phyloP scores from a whole-genome alignment of 768 basidiomycete species.

The Collybia sp. region DNA sequence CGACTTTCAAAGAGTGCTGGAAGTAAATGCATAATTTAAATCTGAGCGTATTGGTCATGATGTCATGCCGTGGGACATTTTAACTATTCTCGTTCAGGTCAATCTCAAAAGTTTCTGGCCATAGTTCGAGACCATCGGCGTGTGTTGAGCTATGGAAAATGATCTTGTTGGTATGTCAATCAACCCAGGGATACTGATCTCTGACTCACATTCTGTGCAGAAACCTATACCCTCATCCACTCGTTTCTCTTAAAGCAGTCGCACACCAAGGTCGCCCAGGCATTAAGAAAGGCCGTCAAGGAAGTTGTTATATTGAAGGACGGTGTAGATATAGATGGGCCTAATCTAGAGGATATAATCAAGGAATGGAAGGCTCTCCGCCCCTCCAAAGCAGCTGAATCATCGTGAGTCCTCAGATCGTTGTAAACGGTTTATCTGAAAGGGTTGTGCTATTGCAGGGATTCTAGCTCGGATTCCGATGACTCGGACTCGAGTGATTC shows the following conservation, averaged over 20 bases:
- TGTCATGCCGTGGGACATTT: too few species aligned
- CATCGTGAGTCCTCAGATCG: conserved; percentile 11
- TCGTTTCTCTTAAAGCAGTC: conserved; percentile 63
- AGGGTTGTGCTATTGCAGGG: conserved; percentile 2
- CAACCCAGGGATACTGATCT: background rate
- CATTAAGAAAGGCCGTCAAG: conserved; percentile 71
- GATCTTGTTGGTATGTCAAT: conserved; percentile 45
- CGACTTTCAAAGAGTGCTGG: too few species aligned
- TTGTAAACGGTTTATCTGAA: conserved; percentile 4
- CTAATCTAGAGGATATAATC: conserved; percentile 62
- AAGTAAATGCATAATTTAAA: too few species aligned
- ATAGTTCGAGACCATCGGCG: too few species aligned
- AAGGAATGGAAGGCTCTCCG: conserved; percentile 52
- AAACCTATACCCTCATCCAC: conserved; percentile 73
- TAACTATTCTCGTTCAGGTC: too few species aligned
- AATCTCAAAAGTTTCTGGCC: too few species aligned
- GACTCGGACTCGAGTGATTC: conserved; percentile 19
- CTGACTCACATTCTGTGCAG: conserved; percentile 29
- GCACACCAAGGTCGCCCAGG: conserved; percentile 67
- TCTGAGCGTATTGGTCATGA: too few species aligned
- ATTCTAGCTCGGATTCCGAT: conserved; percentile 6
- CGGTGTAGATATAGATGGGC: conserved; percentile 37
- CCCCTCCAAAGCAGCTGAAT: conserved; percentile 14
- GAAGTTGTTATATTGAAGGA: conserved; percentile 58
- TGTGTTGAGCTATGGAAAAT: conserved; percentile 37